These are phyloP conservation scores for Perilla frutescens DNA, from an alignment of 257 asterid species.

Conservation along the genomic window DNA sequence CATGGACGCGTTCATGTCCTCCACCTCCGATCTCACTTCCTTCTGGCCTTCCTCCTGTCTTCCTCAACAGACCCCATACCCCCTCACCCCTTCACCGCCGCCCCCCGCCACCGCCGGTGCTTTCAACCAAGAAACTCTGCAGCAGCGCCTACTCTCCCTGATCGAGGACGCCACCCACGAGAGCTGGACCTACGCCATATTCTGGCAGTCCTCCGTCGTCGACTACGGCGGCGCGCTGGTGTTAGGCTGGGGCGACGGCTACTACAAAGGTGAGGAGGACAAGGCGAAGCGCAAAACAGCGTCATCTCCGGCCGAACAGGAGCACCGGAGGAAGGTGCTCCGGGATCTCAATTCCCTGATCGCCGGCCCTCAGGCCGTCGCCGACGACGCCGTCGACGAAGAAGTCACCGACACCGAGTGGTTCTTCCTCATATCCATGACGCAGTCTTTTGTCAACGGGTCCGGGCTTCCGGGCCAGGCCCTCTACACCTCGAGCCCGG, in stretches of 20 bases:
- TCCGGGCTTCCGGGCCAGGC: conserved; percentile 84
- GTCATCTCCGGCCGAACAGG: conserved; percentile 64
- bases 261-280: conserved; percentile 78
- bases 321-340: conserved; percentile 74
- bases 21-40: conserved; percentile 53
- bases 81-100: conserved; percentile 34
- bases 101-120: conserved; percentile 27
- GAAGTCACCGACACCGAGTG: conserved; percentile 96
- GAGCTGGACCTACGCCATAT: conserved; percentile 84
- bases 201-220: conserved; percentile 69
- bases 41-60: conserved; percentile 39
- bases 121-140: conserved; percentile 64
- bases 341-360: conserved; percentile 76
- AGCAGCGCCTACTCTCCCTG: conserved; percentile 67
- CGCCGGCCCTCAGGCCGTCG: conserved; percentile 52
- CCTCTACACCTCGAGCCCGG: conserved; percentile 61
- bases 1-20: conserved; percentile 53
- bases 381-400: conserved; percentile 73
- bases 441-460: conserved; percentile 69
- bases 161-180: conserved; percentile 75
- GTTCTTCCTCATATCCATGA: conserved; percentile 89
- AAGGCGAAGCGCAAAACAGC: conserved; percentile 52
- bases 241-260: conserved; percentile 89
- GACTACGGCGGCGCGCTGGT: conserved; percentile 45
- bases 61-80: conserved; percentile 25